Evolutionary conservation across 345 rosid genomes (phyloP).

Genomic region (Hirschfeldia incana): DNA sequence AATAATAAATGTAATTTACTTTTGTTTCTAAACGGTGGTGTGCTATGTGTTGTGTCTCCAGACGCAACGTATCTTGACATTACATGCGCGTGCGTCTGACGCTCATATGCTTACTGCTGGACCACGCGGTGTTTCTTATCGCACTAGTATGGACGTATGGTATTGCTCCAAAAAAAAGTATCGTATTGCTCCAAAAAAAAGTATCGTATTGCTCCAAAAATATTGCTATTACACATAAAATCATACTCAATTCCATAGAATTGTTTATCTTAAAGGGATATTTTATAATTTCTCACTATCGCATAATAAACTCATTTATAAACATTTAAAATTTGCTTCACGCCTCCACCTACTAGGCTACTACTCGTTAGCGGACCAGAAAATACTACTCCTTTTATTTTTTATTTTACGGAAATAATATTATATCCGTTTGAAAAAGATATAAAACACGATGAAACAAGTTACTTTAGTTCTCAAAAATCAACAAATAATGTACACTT

Average conservation of each 20-base stretch:
- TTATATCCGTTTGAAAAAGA: background rate
- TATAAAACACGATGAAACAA: background rate
- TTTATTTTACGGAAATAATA: background rate
- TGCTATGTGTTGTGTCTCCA: slow-evolving; percentile 29
- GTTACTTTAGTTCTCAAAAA: too few species aligned
- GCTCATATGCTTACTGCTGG: background rate
- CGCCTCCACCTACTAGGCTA: background rate
- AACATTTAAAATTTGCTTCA: too few species aligned
- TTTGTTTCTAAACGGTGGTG: background rate
- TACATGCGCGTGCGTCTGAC: slow-evolving; percentile 38
- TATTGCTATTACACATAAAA: too few species aligned
- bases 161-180: too few species aligned
- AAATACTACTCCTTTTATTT: background rate
- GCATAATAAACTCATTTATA: too few species aligned
- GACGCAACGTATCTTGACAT: slow-evolving; percentile 28
- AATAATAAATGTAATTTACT: slow-evolving; percentile 19
- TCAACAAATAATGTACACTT: too few species aligned
- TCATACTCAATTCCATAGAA: too few species aligned
- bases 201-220: too few species aligned
- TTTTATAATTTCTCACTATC: too few species aligned
- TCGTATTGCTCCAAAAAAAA: too few species aligned
- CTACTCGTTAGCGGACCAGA: background rate
- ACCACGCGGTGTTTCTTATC: background rate
- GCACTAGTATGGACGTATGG: background rate
- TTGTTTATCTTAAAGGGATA: too few species aligned